phyloP scores from a whole-genome alignment of 768 basidiomycete species.

The Calocybe cyanea region DNA sequence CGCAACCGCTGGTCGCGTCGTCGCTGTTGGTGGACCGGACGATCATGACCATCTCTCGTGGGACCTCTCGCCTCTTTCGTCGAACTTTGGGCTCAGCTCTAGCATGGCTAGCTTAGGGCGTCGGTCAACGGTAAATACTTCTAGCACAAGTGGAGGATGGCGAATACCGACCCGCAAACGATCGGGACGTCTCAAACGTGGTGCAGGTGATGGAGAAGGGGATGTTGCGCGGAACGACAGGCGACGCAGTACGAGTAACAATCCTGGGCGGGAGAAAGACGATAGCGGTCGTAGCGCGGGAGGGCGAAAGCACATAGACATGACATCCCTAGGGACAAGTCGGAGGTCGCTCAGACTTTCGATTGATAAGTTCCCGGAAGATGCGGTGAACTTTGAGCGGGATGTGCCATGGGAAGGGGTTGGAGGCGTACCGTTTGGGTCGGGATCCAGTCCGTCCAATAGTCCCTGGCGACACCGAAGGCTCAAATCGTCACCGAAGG shows the following conservation, averaged over 20 bases:
- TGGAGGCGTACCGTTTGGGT: background rate
- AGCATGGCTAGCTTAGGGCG: constrained; percentile 7
- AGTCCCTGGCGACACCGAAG: background rate
- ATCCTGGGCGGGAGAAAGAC: constrained; percentile 2
- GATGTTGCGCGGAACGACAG: background rate
- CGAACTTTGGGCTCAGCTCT: too few species aligned
- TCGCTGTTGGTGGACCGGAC: constrained; percentile 40
- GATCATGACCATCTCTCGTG: constrained; percentile 23
- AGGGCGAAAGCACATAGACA: background rate
- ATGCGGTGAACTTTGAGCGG: background rate
- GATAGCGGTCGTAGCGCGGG: constrained; percentile 22
- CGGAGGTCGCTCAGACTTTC: constrained; percentile 28
- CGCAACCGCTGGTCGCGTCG: constrained; percentile 36
- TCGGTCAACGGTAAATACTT: constrained; percentile 6
- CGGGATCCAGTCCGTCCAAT: too few species aligned
- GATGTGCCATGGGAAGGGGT: background rate
- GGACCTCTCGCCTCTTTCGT: constrained; percentile 14
- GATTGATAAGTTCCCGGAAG: constrained; percentile 25
- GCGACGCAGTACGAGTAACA: constrained; percentile 2
- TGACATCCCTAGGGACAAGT: constrained; percentile 1
- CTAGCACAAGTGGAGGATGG: constrained; percentile 10
- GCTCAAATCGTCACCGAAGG: background rate
- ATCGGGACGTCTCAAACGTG: constrained; percentile 29
- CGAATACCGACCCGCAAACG: constrained; percentile 31
- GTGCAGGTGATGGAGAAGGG: constrained; percentile 11